Percentiles rank a stretch among this genome's conserved stretches.
Conservation (phyloP, 2,329 filamentous ascomycete genomes). For the Elsinoe australis region DNA sequence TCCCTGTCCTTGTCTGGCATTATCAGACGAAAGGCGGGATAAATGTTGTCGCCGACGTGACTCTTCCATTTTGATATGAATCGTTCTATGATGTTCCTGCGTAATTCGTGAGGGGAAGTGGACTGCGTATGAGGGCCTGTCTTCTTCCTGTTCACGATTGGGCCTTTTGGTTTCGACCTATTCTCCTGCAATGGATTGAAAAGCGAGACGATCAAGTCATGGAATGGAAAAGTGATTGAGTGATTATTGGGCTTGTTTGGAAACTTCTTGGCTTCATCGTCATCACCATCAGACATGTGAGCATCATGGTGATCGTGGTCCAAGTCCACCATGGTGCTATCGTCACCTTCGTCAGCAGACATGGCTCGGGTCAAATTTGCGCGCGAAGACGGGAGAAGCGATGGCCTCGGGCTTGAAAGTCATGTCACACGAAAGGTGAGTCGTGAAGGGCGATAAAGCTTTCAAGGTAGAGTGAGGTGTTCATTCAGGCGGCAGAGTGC, state of each 20-base stretch:
- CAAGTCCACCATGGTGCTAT: conserved; percentile 34
- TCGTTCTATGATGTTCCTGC: conserved; percentile 70
- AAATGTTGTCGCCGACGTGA: conserved; percentile 86
- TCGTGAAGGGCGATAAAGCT: too few relatives aligned
- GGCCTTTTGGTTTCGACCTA: conserved; percentile 60
- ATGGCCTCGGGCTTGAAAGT: too few relatives aligned
- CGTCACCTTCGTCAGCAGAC: conserved; percentile 21
- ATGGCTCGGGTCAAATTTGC: too few relatives aligned
- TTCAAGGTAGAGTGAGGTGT: not conserved
- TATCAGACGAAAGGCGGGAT: conserved; percentile 84
- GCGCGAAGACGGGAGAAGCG: too few relatives aligned
- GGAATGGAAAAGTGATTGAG: conserved; percentile 71
- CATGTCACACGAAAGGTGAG: too few relatives aligned
- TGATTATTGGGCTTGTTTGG: conserved; percentile 77
- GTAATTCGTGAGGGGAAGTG: conserved; percentile 66
- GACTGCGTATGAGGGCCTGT: conserved; percentile 51
- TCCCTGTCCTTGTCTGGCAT: conserved; percentile 89
- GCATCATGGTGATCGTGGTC: conserved; percentile 45
- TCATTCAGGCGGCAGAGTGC: not conserved
- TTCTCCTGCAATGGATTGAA: conserved; percentile 78
- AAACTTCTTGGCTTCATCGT: conserved; percentile 53
- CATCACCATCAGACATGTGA: conserved; percentile 36
- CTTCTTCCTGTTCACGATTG: conserved; percentile 49
- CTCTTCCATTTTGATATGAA: conserved; percentile 83
- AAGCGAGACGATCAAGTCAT: conserved; percentile 64